Evolutionary conservation across 1,284 basidiomycete genomes (phyloP).

Genomic region (Chondrostereum purpureum): DNA sequence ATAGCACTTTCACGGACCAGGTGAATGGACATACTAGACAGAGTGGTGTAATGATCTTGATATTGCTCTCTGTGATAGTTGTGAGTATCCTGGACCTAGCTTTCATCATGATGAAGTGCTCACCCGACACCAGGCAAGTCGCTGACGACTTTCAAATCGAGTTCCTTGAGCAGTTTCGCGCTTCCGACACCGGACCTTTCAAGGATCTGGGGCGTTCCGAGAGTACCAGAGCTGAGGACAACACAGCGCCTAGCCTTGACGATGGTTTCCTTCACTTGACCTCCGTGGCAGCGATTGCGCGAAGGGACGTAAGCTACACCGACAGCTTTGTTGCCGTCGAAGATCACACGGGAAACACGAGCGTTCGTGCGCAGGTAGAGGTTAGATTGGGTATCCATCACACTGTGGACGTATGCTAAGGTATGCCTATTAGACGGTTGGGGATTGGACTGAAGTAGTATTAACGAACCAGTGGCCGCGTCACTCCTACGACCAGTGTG

Average conservation of each 20-base stretch:
- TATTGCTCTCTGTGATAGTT: slow-evolving; percentile 48
- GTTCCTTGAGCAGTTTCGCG: slow-evolving; percentile 44
- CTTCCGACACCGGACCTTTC: slow-evolving; percentile 66
- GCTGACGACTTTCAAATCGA: slow-evolving; percentile 56
- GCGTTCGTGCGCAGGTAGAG: slow-evolving; percentile 57
- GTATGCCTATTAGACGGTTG: too few species aligned
- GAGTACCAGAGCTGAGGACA: slow-evolving; percentile 58
- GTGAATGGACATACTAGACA: slow-evolving; percentile 39
- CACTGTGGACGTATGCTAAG: slow-evolving; percentile 62
- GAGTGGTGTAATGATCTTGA: slow-evolving; percentile 69
- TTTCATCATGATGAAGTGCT: slow-evolving; percentile 16
- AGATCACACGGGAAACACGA: slow-evolving; percentile 63
- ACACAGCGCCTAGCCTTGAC: slow-evolving; percentile 59
- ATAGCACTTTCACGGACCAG: not conserved
- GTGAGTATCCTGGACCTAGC: not conserved
- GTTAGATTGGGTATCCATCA: slow-evolving; percentile 62
- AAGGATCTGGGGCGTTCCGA: slow-evolving; percentile 66
- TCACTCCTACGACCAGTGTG: slow-evolving; percentile 67
- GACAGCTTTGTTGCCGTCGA: slow-evolving; percentile 65
- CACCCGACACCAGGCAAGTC: slow-evolving; percentile 68
- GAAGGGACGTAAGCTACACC: slow-evolving; percentile 65
- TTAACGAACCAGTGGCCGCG: slow-evolving; percentile 51
- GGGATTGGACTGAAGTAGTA: slow-evolving; percentile 6
- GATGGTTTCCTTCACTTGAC: slow-evolving; percentile 51
- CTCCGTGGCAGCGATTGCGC: slow-evolving; percentile 50